Conservation (phyloP, 177 flowering plant genomes). For the Telopea speciosissima region DNA sequence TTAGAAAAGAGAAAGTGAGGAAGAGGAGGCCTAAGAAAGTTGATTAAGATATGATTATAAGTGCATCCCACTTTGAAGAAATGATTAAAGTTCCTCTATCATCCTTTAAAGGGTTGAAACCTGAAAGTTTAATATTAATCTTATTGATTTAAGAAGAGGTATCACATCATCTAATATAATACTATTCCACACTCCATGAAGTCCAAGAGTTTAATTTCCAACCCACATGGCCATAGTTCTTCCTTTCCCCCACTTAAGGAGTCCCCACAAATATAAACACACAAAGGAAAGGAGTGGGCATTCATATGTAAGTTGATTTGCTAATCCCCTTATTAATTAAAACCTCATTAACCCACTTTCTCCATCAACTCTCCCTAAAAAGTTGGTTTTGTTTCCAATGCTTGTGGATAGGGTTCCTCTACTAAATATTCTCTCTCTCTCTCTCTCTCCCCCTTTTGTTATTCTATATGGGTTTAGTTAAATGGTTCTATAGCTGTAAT, state of each 20-base stretch:
- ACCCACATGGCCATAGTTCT: conserved; percentile 2
- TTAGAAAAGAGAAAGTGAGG: no score
- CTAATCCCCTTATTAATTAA: not conserved
- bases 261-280: not conserved
- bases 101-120: not conserved
- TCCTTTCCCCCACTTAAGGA: conserved; percentile 5
- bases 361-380: conserved; percentile 5
- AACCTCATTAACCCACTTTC: not conserved
- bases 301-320: conserved; percentile 13
- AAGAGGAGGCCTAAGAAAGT: not conserved
- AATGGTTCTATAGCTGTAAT: not conserved
- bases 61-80: conserved; percentile 1
- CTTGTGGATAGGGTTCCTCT: not conserved
- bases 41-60: conserved; percentile 11
- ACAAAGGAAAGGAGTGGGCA: conserved; percentile 4
- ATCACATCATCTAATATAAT: conserved; percentile 7
- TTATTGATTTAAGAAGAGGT: not conserved
- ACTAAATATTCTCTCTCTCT: not conserved
- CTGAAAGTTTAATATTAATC: not conserved
- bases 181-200: not conserved
- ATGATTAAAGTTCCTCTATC: not conserved
- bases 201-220: not conserved
- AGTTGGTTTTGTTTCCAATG: not conserved
- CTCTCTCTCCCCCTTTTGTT: not conserved
- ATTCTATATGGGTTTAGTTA: not conserved